phyloP scores from a whole-genome alignment of 768 basidiomycete species.

The Suillus clintonianus region DNA sequence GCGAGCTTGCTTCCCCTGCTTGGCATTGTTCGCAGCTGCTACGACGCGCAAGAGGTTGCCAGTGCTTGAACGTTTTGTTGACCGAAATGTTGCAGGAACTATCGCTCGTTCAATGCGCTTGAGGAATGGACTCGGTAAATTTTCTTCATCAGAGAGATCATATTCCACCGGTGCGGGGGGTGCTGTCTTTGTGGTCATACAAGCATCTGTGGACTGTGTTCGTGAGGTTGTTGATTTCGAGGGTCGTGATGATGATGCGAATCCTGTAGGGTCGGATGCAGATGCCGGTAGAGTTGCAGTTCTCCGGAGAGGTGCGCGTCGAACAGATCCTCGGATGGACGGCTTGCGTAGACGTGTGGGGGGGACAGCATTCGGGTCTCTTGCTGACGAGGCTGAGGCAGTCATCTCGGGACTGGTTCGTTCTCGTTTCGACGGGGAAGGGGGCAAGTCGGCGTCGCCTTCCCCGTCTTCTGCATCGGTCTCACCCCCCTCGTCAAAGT shows the following conservation, averaged over 20 bases:
- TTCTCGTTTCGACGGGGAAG: slow-evolving; percentile 51
- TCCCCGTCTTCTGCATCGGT: slow-evolving; percentile 26
- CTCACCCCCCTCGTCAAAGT: slow-evolving; percentile 47
- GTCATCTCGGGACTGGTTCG: slow-evolving; percentile 32
- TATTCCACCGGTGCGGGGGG: slow-evolving; percentile 47
- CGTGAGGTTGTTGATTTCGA: slow-evolving; percentile 20
- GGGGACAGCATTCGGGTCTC: slow-evolving; percentile 27
- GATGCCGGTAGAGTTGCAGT: slow-evolving; percentile 35
- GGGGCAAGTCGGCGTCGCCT: slow-evolving; percentile 27
- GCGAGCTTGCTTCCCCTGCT: slow-evolving; percentile 13
- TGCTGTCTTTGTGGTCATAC: slow-evolving; percentile 15
- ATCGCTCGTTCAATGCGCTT: slow-evolving; percentile 48
- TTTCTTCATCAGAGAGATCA: slow-evolving; percentile 77
- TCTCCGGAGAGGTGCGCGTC: slow-evolving; percentile 29
- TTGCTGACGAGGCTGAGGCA: slow-evolving; percentile 29
- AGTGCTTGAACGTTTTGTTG: slow-evolving; percentile 46
- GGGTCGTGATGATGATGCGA: slow-evolving; percentile 23
- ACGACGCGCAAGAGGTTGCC: slow-evolving; percentile 60
- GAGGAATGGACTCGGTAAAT: slow-evolving; percentile 82
- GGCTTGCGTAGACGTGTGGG: slow-evolving; percentile 57
- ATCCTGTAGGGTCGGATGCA: slow-evolving; percentile 40
- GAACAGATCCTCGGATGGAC: slow-evolving; percentile 49
- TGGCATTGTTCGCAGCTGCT: slow-evolving; percentile 55
- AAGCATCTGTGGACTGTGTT: not conserved
- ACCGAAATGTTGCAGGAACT: slow-evolving; percentile 15